These are phyloP conservation scores for Eutrema salsugineum DNA, from an alignment of 441 rosid genomes.

Conservation along the genomic window DNA sequence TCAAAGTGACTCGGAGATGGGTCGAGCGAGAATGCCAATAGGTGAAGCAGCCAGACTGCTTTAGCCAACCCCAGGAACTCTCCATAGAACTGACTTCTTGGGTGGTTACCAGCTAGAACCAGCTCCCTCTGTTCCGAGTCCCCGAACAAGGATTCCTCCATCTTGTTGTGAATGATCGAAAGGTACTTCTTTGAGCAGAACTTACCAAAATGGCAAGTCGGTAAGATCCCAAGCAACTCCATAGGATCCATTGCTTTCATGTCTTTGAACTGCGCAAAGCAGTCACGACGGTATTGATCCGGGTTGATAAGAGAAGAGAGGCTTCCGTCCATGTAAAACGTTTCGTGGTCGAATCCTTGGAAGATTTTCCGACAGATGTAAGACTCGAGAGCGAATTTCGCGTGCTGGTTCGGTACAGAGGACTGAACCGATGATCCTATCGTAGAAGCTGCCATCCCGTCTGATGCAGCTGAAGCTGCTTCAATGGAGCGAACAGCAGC, in stretches of 20 bases:
- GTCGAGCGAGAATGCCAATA: constrained; percentile 86
- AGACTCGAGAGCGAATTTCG: constrained; percentile 81
- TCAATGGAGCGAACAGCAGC: constrained; percentile 95
- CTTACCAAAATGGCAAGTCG: constrained; percentile 82
- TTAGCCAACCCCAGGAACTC: constrained; percentile 79
- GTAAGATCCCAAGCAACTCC: constrained; percentile 87
- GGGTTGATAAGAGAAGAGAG: constrained; percentile 86
- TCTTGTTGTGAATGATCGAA: constrained; percentile 76
- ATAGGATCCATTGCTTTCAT: constrained; percentile 96
- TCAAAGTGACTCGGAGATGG: constrained; percentile 84
- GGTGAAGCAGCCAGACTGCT: constrained; percentile 88
- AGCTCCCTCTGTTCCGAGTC: constrained; percentile 66
- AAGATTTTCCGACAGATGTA: constrained; percentile 71
- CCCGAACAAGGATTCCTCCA: constrained; percentile 95
- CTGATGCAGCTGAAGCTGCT: constrained; percentile 59
- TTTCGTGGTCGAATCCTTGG: constrained; percentile 92
- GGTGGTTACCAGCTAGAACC: constrained; percentile 70
- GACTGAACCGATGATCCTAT: constrained; percentile 36
- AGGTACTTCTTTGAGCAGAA: constrained; percentile 85
- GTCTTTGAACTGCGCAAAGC: constrained; percentile 82
- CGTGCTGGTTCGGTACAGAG: constrained; percentile 60
- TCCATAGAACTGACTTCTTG: constrained; percentile 77
- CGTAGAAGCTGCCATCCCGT: constrained; percentile 20
- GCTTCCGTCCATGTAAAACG: constrained; percentile 95
- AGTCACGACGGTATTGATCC: constrained; percentile 75